Base-by-base conservation (phyloP, 306 rosid species). In the Boehmeria nivea region DNA sequence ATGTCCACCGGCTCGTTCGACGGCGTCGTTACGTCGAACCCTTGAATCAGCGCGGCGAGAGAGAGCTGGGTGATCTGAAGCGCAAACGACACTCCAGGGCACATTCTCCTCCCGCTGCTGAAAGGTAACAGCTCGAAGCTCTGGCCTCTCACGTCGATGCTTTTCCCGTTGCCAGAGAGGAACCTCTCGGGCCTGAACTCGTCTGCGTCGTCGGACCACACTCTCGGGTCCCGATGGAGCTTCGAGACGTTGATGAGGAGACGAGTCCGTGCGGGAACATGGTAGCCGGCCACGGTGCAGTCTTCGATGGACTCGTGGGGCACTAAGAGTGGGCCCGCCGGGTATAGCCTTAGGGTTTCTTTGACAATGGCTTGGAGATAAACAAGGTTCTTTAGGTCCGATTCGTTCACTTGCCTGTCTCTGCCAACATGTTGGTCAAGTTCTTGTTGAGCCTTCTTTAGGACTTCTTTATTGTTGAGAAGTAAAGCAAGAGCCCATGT, bases 91-190 rank as follows among this genome's bases (percentile, higher is more conserved):
- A 71, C 21, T 16, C 68, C 69, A 0, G 77, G 80, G 18, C 80
- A 69, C 8, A 69, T 51, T 46, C 76, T 75, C 40, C 80, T 63
- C 8, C 81, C 81, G 0, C 70, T 61, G 11, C 73, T 68, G 18
- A 76, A 76, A 17, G 77, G 77, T 21, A 66, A 49, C 21, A 66
- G 17, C 20, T 71, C 57, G 1, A 66, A 67, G 26, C 47, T 40
- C 1, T 71, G 54, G 0, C 74, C 77, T 46, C 56, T 56, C 12
- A 70, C 39, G 27, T 70, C 74, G 12, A 61, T 8, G 50, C 53
- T 68, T 13, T 45, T n/a, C 12, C n/a, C 45, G 0, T 39, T 38
- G 11, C 21, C 12, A 0, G 51, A 33, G 25, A 75, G 54, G 11
- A 75, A 70, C 12, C 76, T 60, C 19, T 70, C 70, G 0, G 73